Evolutionary conservation across 768 basidiomycete species (phyloP).

Genomic region (Russula compacta): DNA sequence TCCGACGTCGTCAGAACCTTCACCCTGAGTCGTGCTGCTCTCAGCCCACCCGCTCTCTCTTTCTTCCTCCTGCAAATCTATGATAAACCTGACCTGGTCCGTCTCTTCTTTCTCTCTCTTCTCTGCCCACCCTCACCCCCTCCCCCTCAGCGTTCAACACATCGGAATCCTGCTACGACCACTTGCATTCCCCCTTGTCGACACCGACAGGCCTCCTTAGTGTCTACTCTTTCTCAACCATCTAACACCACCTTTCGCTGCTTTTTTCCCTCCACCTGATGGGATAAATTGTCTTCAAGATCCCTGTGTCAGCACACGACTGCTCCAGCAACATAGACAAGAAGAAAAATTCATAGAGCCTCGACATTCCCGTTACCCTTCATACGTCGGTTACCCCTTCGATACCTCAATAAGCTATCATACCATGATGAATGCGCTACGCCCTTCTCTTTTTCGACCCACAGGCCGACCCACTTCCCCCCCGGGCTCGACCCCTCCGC

Average conservation of each 20-base stretch:
- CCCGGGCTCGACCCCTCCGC: conserved; percentile 29
- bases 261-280: conserved; percentile 23
- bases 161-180: conserved; percentile 51
- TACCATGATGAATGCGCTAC: conserved; percentile 56
- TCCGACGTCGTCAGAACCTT: background rate
- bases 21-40: background rate
- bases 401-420: conserved; percentile 20
- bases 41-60: background rate
- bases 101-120: background rate
- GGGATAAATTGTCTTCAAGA: conserved; percentile 34
- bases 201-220: conserved; percentile 77
- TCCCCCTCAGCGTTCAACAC: conserved; percentile 25
- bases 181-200: conserved; percentile 46
- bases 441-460: conserved; percentile 57
- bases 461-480: conserved; percentile 56
- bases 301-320: conserved; percentile 36
- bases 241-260: conserved; percentile 4
- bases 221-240: conserved; percentile 19
- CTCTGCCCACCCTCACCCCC: background rate
- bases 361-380: conserved; percentile 21
- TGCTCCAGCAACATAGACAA: conserved; percentile 26
- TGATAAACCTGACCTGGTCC: conserved; percentile 22
- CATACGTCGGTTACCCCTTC: conserved; percentile 2
- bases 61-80: conserved; percentile 16
- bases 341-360: conserved; percentile 16